These are phyloP conservation scores for Castanopsis chinensis DNA, from an alignment of 306 rosid species.

Conservation along the genomic window DNA sequence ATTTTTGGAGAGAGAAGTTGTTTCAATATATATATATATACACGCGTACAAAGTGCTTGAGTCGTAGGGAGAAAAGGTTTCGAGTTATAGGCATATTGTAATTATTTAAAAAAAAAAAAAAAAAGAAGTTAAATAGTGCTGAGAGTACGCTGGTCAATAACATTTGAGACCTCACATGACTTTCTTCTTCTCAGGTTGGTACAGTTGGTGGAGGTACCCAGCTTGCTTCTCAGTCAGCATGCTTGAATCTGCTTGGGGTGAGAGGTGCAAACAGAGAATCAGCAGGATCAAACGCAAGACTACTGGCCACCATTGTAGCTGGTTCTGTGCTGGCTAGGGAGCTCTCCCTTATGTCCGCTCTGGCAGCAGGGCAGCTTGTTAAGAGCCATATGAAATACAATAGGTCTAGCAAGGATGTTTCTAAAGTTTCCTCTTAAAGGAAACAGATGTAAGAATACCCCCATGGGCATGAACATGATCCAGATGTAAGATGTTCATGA, in stretches of 20 bases:
- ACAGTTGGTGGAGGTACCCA: constrained; percentile 99
- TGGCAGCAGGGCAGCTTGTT: constrained; percentile 91
- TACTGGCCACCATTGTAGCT: constrained; percentile 68
- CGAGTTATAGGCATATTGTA: too few relatives aligned
- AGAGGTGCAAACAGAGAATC: constrained; percentile 81
- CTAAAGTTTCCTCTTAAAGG: constrained; percentile 39
- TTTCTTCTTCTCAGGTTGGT: constrained; percentile 58
- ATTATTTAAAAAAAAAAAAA: too few relatives aligned
- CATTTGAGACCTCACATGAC: neutral
- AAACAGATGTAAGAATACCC: neutral
- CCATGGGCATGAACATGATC: too few relatives aligned
- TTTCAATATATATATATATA: too few relatives aligned
- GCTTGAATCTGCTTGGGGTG: constrained; percentile 82
- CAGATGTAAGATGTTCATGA: too few relatives aligned
- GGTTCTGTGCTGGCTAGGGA: constrained; percentile 92
- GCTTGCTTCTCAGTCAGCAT: constrained; percentile 88
- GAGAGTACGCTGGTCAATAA: too few relatives aligned
- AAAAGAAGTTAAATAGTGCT: too few relatives aligned
- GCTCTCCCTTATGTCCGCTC: constrained; percentile 94
- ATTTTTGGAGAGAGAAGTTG: too few relatives aligned
- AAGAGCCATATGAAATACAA: constrained; percentile 94
- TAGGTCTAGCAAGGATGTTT: constrained; percentile 67
- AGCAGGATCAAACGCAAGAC: constrained; percentile 75
- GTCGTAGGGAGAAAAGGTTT: too few relatives aligned
- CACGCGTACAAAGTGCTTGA: too few relatives aligned